phyloP scores from a whole-genome alignment of 192 early-diverging fungal genomes.

The Coemansia sp. region DNA sequence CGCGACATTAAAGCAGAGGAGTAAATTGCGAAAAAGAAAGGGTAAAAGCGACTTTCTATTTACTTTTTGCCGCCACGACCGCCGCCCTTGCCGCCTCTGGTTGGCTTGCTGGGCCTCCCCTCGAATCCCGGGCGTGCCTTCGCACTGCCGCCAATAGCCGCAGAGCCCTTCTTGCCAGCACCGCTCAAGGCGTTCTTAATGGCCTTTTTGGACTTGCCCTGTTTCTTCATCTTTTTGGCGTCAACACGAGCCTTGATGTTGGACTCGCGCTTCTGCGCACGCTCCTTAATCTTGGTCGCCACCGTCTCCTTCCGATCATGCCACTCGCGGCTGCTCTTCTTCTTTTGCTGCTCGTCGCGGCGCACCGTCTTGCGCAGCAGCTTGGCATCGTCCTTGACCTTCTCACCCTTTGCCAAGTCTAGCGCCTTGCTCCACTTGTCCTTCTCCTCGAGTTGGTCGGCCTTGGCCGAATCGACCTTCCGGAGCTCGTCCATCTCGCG shows the following conservation, averaged over 20 bases:
- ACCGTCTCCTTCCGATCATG: conserved; percentile 68
- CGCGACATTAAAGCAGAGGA: conserved; percentile 7
- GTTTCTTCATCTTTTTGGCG: conserved; percentile 69
- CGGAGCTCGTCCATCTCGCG: conserved; percentile 75
- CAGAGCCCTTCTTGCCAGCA: neutral
- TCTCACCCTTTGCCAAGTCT: conserved; percentile 80
- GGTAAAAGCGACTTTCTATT: too few relatives aligned
- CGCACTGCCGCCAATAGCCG: neutral
- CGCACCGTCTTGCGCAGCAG: conserved; percentile 90
- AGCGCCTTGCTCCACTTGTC: conserved; percentile 79
- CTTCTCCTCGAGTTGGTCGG: conserved; percentile 67
- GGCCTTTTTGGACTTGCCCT: conserved; percentile 64
- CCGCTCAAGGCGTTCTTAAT: conserved; percentile 44
- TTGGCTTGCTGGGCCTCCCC: conserved; percentile 18
- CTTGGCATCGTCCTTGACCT: conserved; percentile 87
- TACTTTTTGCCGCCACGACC: neutral
- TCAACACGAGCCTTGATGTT: conserved; percentile 84
- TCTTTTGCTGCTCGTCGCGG: conserved; percentile 76
- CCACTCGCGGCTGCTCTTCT: conserved; percentile 84
- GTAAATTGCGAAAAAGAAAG: neutral
- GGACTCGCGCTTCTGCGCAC: conserved; percentile 74
- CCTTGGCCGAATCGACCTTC: conserved; percentile 60
- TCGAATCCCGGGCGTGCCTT: conserved; percentile 52
- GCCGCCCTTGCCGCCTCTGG: conserved; percentile 19
- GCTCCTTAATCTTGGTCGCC: conserved; percentile 60